Conservation (phyloP, 164 flowering plant species). For the Cinnamomum micranthum region DNA sequence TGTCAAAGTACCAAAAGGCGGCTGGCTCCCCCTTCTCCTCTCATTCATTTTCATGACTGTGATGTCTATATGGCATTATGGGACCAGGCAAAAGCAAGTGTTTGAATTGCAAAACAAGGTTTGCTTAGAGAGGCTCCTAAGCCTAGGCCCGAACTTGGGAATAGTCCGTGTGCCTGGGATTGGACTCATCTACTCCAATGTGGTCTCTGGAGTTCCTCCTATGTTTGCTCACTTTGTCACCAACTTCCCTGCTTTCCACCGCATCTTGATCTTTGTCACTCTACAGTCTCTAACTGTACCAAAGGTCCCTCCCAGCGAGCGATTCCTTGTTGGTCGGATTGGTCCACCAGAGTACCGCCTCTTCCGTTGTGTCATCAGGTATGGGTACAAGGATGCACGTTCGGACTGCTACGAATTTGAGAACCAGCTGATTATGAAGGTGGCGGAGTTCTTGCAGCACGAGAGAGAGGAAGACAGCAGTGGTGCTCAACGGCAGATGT, state of each 20-base stretch:
- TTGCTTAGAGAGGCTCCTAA: slow-evolving; percentile 31
- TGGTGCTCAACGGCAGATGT: slow-evolving; percentile 10
- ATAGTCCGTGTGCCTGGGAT: slow-evolving; percentile 42
- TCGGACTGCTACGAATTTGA: slow-evolving; percentile 34
- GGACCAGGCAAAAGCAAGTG: slow-evolving; percentile 33
- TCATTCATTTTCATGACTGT: slow-evolving; percentile 30
- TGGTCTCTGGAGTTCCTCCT: slow-evolving; percentile 44
- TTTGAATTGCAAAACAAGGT: slow-evolving; percentile 43
- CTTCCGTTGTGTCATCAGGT: slow-evolving; percentile 35
- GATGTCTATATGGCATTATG: slow-evolving; percentile 65
- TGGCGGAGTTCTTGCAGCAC: slow-evolving; percentile 34
- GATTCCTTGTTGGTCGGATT: slow-evolving; percentile 34
- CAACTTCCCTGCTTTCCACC: slow-evolving; percentile 57
- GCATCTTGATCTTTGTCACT: slow-evolving; percentile 36
- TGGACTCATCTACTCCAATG: slow-evolving; percentile 39
- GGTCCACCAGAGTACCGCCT: slow-evolving; percentile 34
- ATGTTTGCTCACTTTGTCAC: slow-evolving; percentile 51
- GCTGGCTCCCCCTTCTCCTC: slow-evolving; percentile 50
- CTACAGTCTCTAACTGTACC: slow-evolving; percentile 38
- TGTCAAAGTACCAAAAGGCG: slow-evolving; percentile 44
- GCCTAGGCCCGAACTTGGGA: slow-evolving; percentile 35
- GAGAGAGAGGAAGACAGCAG: slow-evolving; percentile 8
- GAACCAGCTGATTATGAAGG: slow-evolving; percentile 28
- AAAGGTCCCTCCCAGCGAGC: slow-evolving; percentile 28
- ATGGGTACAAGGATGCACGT: slow-evolving; percentile 40